Evolutionary conservation across 305 asterid genomes (phyloP), one percentile per base, ranked within the genome.

Genomic region (Fraxinus platypoda): DNA sequence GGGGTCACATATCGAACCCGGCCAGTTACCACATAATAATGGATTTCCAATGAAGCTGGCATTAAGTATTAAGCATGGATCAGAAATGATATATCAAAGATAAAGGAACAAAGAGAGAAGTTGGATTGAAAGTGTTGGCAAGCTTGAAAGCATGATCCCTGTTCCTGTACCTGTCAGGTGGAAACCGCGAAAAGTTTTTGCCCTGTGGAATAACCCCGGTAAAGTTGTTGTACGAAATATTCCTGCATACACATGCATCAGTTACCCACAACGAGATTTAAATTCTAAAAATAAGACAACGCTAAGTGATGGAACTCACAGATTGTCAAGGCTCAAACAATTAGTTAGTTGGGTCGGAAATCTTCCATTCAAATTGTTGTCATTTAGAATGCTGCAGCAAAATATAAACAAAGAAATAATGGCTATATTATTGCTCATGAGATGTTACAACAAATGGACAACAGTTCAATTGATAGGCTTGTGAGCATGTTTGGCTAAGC

Each of bases 11-110:
- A 93, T 90, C 2, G 98, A 97, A 84, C 97, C 98, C 85, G 82
- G 80, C 99, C 99, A 97, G 86, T 90, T 95, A 30, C 99, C 98
- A 80, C 97, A 93, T 68, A 97, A 78, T 26, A 92, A 88, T 9
- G 94, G 94, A 77, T 97, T 97, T 57, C 98, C 98, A 7, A 88
- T 75, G 88, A 91, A 97, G 90, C 99, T 97, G 91, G 26, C n/a
- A 79, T 77, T 2, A 78, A 64, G 76, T 21, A 70, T 12, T 43
- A 43, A 41, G 9, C 13, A n/a, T 8, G 46, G 26, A 34, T 72
- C 76, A 72, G 76, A 34, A 72, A 33, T 34, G 6, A 31, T 34
- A 34, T 34, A 72, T 72, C 13, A 8, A 72, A 23, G 76, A 34
- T 6, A 84, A 78, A 46, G 79, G 80, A 64, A 54, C 41, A 34